These are phyloP conservation scores for Pseudisothecium myosuroides DNA, from an alignment of 225 moss, liverwort and hornwort species.

Conservation along the genomic window DNA sequence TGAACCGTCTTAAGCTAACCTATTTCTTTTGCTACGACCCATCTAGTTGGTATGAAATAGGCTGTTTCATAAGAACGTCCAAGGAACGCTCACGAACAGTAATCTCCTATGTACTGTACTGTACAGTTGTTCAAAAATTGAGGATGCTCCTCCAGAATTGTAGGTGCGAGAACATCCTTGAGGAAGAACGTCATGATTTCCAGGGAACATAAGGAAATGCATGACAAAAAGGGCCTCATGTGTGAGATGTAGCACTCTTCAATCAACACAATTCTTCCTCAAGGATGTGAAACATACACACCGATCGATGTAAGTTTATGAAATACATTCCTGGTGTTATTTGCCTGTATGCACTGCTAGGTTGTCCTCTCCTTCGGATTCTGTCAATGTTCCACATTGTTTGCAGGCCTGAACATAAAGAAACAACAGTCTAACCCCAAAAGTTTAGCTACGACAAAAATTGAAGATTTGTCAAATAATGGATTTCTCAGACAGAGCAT, in stretches of 20 bases:
- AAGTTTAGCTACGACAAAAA: neutral
- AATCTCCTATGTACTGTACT: neutral
- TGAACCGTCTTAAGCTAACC: neutral
- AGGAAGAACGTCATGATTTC: conserved; percentile 12
- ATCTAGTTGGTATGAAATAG: neutral
- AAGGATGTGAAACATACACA: conserved; percentile 16
- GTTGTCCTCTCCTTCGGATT: conserved; percentile 12
- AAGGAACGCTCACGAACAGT: neutral
- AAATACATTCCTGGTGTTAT: neutral
- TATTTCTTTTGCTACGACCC: neutral
- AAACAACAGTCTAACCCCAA: neutral
- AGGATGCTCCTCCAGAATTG: neutral
- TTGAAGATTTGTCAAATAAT: neutral
- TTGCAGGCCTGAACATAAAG: conserved; percentile 29
- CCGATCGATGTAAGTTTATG: neutral
- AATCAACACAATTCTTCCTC: conserved; percentile 9
- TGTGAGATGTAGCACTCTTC: neutral
- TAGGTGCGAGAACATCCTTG: conserved; percentile 8
- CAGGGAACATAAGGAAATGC: neutral
- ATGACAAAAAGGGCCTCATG: neutral
- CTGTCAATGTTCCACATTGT: conserved; percentile 20
- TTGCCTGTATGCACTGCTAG: neutral
- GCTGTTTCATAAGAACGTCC: neutral
- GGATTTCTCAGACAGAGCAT: neutral
- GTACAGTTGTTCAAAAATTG: conserved; percentile 3